phyloP scores from a whole-genome alignment of 1,139 yeast genomes.

The Candida albicans region DNA sequence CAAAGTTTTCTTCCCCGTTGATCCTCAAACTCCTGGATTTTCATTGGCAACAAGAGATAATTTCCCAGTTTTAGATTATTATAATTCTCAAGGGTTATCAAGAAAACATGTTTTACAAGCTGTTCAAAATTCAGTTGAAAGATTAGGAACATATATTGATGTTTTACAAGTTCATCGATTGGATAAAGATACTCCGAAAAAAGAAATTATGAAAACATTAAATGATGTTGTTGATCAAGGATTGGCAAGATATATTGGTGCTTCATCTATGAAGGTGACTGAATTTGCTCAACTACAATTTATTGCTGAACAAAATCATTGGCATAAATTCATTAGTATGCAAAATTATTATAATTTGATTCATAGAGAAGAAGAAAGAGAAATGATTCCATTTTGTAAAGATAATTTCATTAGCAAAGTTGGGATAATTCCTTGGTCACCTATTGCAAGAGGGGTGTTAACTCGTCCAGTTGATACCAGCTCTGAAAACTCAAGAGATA shows the following conservation, averaged over 20 bases:
- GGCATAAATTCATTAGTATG: constrained; percentile 57
- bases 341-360: too few species aligned
- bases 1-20: constrained; percentile 35
- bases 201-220: constrained; percentile 55
- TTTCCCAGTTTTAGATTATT: constrained; percentile 23
- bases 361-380: constrained; percentile 17
- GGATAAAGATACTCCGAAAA: constrained; percentile 42
- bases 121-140: constrained; percentile 42
- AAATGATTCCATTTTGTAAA: constrained; percentile 53
- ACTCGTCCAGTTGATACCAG: constrained; percentile 35
- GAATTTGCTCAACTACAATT: constrained; percentile 52
- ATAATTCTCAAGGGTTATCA: constrained; percentile 28
- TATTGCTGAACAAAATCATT: constrained; percentile 51
- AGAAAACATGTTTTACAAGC: constrained; percentile 57
- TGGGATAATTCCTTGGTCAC: constrained; percentile 54
- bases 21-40: constrained; percentile 5
- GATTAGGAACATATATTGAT: constrained; percentile 55
- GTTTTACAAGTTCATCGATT: constrained; percentile 29
- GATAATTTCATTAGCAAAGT: constrained; percentile 32
- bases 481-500: constrained; percentile 11
- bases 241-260: constrained; percentile 55
- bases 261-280: constrained; percentile 52
- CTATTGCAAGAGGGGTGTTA: constrained; percentile 48
- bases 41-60: constrained; percentile 7
- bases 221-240: constrained; percentile 53